phyloP scores from a whole-genome alignment of 78 protist genomes.

The Pigoraptor vietnamica region DNA sequence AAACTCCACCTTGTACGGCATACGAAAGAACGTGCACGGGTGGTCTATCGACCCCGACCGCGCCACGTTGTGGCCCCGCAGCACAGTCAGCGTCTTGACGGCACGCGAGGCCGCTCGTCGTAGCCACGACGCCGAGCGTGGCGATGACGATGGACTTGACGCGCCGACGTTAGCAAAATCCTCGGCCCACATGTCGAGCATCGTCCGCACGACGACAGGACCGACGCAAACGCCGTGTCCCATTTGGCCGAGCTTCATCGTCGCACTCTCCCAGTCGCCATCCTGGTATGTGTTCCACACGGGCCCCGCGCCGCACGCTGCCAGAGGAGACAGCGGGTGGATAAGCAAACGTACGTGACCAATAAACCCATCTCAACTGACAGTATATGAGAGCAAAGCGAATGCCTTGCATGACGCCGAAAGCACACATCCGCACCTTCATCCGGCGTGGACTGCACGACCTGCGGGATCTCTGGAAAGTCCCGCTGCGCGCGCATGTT shows the following conservation, averaged over 20 bases:
- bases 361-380: too few species aligned
- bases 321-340: not conserved
- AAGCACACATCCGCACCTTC: not conserved
- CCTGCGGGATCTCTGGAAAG: not conserved
- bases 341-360: too few species aligned
- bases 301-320: not conserved
- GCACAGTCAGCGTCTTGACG: not conserved
- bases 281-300: not conserved
- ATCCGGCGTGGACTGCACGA: not conserved
- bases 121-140: not conserved
- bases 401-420: not conserved
- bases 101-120: not conserved
- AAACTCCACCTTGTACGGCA: not conserved
- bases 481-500: not conserved
- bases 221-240: slow-evolving; percentile 1
- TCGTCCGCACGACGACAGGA: not conserved
- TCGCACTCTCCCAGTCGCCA: not conserved
- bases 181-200: not conserved
- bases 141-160: too few species aligned
- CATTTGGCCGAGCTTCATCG: not conserved
- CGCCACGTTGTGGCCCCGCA: not conserved
- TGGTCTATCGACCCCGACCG: not conserved
- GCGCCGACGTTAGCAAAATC: too few species aligned
- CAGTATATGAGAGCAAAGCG: too few species aligned
- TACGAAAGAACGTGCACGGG: not conserved